These are phyloP conservation scores for Arthrobotrys sphaeroides DNA, from an alignment of 2,329 filamentous ascomycete genomes.

Conservation along the genomic window DNA sequence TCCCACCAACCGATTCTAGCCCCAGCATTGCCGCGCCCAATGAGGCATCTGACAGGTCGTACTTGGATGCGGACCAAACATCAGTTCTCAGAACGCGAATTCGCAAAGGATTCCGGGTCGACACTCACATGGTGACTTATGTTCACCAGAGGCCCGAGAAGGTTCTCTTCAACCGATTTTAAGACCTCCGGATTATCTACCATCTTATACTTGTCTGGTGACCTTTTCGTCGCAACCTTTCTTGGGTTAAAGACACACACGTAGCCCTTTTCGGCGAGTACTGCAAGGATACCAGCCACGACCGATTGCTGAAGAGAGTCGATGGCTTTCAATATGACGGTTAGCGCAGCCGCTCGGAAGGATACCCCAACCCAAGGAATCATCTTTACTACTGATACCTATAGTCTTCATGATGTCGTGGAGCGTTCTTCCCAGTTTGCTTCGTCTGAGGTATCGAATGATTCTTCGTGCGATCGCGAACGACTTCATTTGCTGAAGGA, in stretches of 20 bases:
- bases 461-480: constrained; percentile 55
- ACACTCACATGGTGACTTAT: constrained; percentile 57
- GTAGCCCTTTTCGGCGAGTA: constrained; percentile 54
- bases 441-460: constrained; percentile 51
- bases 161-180: constrained; percentile 46
- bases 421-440: constrained; percentile 32
- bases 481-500: constrained; percentile 56
- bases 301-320: constrained; percentile 46
- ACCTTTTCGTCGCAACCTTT: constrained; percentile 33
- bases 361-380: constrained; percentile 20
- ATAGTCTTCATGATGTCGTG: constrained; percentile 54
- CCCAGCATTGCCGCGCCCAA: background rate
- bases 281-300: constrained; percentile 48
- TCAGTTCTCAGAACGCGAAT: background rate
- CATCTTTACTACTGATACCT: constrained; percentile 15
- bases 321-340: background rate
- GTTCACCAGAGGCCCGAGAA: constrained; percentile 55
- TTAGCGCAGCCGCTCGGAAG: background rate
- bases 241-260: constrained; percentile 27
- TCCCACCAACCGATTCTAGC: background rate
- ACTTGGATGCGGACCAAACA: background rate
- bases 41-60: background rate
- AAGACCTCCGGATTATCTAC: constrained; percentile 40
- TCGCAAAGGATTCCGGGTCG: background rate
- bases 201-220: constrained; percentile 53